Percentiles rank a stretch among this genome's conserved stretches.
These are phyloP conservation scores for Ehretia macrophylla DNA, from an alignment of 257 asterid genomes.

Conservation along the genomic window DNA sequence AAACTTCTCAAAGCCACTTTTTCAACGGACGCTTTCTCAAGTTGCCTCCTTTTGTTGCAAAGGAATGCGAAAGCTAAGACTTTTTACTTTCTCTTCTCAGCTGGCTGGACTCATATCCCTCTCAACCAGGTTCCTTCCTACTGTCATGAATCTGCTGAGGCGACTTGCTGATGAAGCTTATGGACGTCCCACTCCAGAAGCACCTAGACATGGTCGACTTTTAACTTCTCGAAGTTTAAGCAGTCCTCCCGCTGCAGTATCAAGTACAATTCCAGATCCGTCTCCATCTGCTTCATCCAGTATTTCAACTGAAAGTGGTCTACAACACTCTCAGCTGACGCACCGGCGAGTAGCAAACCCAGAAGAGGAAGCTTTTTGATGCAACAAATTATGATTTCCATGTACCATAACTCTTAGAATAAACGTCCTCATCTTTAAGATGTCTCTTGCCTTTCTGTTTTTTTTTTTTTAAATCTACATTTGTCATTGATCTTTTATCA, in stretches of 20 bases:
- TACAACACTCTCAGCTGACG: constrained; percentile 21
- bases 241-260: constrained; percentile 19
- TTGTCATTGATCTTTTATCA: too few species aligned
- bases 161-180: constrained; percentile 32
- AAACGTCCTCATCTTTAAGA: too few species aligned
- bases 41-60: too few species aligned
- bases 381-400: not conserved
- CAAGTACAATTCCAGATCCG: constrained; percentile 24
- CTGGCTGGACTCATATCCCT: constrained; percentile 35
- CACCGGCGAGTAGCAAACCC: constrained; percentile 22
- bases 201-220: constrained; percentile 16
- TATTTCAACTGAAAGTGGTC: constrained; percentile 24
- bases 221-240: constrained; percentile 25
- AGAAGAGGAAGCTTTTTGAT: constrained; percentile 23
- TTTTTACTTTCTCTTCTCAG: constrained; percentile 19
- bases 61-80: not conserved
- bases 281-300: constrained; percentile 28
- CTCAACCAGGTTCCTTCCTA: constrained; percentile 45
- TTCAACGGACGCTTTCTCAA: too few species aligned
- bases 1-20: too few species aligned
- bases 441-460: not conserved
- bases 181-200: constrained; percentile 16
- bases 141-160: constrained; percentile 36
- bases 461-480: too few species aligned
- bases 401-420: not conserved